phyloP scores from a whole-genome alignment of 2,329 filamentous ascomycete species.

The Colletotrichum scovillei region DNA sequence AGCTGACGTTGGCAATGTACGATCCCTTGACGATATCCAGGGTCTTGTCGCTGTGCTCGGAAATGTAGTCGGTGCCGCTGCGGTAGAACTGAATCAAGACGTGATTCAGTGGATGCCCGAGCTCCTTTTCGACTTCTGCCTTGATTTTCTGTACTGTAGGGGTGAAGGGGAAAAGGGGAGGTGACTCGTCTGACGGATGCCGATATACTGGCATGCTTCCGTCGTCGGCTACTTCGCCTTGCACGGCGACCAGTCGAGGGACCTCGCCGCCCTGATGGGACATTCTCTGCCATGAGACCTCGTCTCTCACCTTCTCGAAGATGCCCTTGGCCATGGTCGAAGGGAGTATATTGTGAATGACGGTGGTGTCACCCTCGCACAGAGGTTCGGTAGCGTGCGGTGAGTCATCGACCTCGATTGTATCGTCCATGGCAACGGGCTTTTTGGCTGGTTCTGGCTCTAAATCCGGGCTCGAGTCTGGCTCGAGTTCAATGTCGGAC shows the following conservation, averaged over 20 bases:
- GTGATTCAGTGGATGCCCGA: constrained; percentile 89
- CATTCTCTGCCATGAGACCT: constrained; percentile 93
- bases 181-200: constrained; percentile 90
- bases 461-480: not conserved
- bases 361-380: constrained; percentile 83
- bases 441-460: not conserved
- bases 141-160: constrained; percentile 77
- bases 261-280: constrained; percentile 91
- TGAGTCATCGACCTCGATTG: not conserved
- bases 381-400: constrained; percentile 51
- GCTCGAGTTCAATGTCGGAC: constrained; percentile 9
- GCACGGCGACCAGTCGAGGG: constrained; percentile 89
- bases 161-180: constrained; percentile 81
- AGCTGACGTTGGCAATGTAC: constrained; percentile 90
- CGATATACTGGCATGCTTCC: constrained; percentile 91
- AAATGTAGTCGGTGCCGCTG: constrained; percentile 89
- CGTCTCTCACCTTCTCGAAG: constrained; percentile 77
- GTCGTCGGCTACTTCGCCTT: constrained; percentile 76
- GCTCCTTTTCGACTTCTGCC: constrained; percentile 72
- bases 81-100: constrained; percentile 94
- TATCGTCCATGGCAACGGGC: not conserved
- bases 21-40: constrained; percentile 86
- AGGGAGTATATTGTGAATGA: constrained; percentile 78
- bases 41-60: constrained; percentile 97
- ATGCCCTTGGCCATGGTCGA: constrained; percentile 63